These are phyloP conservation scores for Aspergillus sergii DNA, from an alignment of 2,329 filamentous ascomycete species.

Conservation along the genomic window DNA sequence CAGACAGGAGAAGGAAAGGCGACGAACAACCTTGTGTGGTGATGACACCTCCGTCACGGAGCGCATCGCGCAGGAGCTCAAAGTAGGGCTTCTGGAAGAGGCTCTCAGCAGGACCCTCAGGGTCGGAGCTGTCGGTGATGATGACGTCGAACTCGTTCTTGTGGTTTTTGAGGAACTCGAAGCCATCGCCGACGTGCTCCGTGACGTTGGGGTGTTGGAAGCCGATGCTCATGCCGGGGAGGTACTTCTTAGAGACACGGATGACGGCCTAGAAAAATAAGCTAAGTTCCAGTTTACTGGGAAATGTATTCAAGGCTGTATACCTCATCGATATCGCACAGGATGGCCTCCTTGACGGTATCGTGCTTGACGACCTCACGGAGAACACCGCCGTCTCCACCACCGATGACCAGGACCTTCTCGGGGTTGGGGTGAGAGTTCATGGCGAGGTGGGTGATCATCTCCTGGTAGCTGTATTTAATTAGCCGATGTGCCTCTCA, in stretches of 20 bases:
- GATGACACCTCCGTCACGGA: conserved; percentile 95
- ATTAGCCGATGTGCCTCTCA: neutral
- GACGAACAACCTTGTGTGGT: conserved; percentile 99
- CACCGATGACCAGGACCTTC: conserved; percentile 97
- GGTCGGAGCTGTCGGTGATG: conserved; percentile 98
- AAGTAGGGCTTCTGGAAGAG: conserved; percentile 99
- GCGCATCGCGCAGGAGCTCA: conserved; percentile 84
- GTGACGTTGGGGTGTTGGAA: conserved; percentile 93
- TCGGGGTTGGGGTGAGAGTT: conserved; percentile 98
- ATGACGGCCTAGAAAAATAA: conserved; percentile 72
- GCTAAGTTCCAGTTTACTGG: neutral
- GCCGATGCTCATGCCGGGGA: conserved; percentile 89
- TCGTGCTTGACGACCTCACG: conserved; percentile 99
- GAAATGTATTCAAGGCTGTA: neutral
- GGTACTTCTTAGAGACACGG: conserved; percentile 96
- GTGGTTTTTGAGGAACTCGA: conserved; percentile 96
- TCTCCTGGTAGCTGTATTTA: conserved; percentile 80
- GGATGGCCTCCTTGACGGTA: conserved; percentile 89
- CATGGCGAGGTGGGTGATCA: conserved; percentile 99
- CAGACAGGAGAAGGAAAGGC: conserved; percentile 59
- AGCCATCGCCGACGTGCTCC: conserved; percentile 92
- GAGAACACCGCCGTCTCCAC: conserved; percentile 94
- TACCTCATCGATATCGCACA: conserved; percentile 98
- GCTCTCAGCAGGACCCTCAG: conserved; percentile 92
- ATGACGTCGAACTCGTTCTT: conserved; percentile 99